phyloP scores from a whole-genome alignment of 768 basidiomycete genomes.

The Lentinula sp. region DNA sequence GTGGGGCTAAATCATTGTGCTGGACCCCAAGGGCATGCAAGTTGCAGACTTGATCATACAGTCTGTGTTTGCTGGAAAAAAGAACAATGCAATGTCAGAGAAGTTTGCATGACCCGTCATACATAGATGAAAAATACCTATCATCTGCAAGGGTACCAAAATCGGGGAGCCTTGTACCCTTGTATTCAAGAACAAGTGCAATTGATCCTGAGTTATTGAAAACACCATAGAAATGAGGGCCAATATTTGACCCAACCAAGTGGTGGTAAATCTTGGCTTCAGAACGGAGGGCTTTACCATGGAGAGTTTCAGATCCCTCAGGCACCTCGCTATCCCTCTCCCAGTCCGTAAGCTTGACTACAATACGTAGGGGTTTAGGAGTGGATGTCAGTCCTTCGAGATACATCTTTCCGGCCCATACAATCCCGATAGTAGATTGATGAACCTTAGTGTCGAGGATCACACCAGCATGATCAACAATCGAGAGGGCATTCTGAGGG shows the following conservation, averaged over 20 bases:
- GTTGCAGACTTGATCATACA: background rate
- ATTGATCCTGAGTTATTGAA: background rate
- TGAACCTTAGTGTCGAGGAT: background rate
- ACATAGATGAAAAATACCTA: background rate
- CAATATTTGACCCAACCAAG: background rate
- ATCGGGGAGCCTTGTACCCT: background rate
- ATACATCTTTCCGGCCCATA: background rate
- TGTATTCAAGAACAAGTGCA: background rate
- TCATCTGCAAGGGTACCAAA: background rate
- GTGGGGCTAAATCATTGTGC: background rate
- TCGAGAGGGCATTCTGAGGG: too few species aligned
- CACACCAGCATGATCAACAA: background rate
- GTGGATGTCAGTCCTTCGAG: background rate
- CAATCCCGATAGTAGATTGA: background rate
- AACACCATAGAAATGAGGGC: background rate
- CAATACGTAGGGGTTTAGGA: background rate
- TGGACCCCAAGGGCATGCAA: background rate
- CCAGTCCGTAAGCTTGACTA: background rate
- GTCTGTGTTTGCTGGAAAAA: background rate
- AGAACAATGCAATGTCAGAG: too few species aligned
- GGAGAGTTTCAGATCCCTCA: background rate
- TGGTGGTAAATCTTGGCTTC: background rate
- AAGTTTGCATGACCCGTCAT: too few species aligned
- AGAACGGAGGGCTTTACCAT: background rate
- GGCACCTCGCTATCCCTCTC: background rate